These are phyloP conservation scores for Xylariaceae sp. DNA, from an alignment of 2,329 filamentous ascomycete genomes.

Conservation along the genomic window DNA sequence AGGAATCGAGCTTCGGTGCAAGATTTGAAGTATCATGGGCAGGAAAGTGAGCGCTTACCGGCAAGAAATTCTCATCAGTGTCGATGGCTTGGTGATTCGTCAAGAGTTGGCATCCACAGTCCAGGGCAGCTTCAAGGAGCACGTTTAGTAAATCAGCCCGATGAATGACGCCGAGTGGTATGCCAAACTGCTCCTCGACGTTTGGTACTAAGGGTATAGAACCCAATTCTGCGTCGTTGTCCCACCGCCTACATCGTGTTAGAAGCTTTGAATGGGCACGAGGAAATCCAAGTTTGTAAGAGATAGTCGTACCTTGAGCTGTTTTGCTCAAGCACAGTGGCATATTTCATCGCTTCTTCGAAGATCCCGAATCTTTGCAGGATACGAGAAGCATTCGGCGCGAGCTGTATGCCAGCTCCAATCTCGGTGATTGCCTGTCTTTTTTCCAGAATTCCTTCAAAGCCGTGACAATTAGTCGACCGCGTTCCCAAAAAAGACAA, in stretches of 20 bases:
- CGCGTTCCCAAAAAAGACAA: background rate
- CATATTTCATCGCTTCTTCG: slow-evolving; percentile 15
- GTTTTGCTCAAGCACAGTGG: slow-evolving; percentile 24
- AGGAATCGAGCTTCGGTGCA: background rate
- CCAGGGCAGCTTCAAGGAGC: slow-evolving; percentile 19
- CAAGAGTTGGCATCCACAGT: slow-evolving; percentile 20
- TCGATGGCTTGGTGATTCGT: slow-evolving; percentile 24
- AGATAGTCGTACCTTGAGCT: slow-evolving; percentile 28
- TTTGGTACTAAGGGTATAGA: slow-evolving; percentile 16
- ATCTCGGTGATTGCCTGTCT: slow-evolving; percentile 33
- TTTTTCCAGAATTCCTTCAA: slow-evolving; percentile 30
- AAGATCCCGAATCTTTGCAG: slow-evolving; percentile 31
- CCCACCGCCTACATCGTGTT: slow-evolving; percentile 21
- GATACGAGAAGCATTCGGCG: slow-evolving; percentile 32
- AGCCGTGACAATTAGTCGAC: slow-evolving; percentile 17
- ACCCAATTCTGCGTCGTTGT: slow-evolving; percentile 24
- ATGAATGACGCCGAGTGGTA: slow-evolving; percentile 25
- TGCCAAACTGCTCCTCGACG: slow-evolving; percentile 21
- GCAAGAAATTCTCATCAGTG: slow-evolving; percentile 21
- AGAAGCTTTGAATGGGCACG: background rate
- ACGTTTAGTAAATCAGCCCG: slow-evolving; percentile 26
- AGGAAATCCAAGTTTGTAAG: background rate
- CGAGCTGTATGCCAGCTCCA: slow-evolving; percentile 36
- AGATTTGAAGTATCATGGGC: background rate
- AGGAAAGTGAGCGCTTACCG: slow-evolving; percentile 7